These are phyloP conservation scores for Elsinoe fawcettii DNA, from an alignment of 2,329 filamentous ascomycete species.

Conservation along the genomic window DNA sequence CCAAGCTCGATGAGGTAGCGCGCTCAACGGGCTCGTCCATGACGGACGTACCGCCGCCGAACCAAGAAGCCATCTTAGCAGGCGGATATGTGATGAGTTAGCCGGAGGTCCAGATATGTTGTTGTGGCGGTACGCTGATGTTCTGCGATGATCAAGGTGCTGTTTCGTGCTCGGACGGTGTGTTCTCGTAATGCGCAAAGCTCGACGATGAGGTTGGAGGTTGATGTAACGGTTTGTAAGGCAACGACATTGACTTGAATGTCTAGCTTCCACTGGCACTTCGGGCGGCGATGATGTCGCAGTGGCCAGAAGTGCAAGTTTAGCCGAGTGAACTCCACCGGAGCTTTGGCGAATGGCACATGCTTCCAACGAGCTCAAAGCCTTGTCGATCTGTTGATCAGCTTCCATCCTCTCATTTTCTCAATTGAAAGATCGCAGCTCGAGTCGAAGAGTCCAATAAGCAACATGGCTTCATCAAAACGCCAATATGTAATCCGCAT, in stretches of 20 bases:
- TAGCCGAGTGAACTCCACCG: neutral
- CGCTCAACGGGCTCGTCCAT: constrained; percentile 96
- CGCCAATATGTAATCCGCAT: constrained; percentile 35
- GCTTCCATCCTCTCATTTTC: neutral
- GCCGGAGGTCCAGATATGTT: neutral
- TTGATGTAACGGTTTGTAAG: constrained; percentile 12
- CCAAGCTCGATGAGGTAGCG: constrained; percentile 91
- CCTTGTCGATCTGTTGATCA: neutral
- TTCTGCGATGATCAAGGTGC: neutral
- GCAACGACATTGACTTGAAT: constrained; percentile 10
- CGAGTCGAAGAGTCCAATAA: too few species aligned
- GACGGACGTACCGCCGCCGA: constrained; percentile 78
- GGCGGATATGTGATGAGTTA: neutral
- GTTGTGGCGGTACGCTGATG: neutral
- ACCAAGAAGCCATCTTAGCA: constrained; percentile 87
- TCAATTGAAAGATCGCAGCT: neutral
- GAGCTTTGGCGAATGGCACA: neutral
- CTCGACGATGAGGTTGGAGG: constrained; percentile 5
- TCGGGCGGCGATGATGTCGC: constrained; percentile 13
- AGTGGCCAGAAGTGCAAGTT: neutral
- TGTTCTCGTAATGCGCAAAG: neutral
- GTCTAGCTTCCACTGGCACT: neutral
- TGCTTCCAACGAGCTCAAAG: neutral
- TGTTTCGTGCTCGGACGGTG: neutral
- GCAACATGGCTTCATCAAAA: neutral